phyloP scores from a whole-genome alignment of 306 rosid genomes.

The Prinsepia uniflora region DNA sequence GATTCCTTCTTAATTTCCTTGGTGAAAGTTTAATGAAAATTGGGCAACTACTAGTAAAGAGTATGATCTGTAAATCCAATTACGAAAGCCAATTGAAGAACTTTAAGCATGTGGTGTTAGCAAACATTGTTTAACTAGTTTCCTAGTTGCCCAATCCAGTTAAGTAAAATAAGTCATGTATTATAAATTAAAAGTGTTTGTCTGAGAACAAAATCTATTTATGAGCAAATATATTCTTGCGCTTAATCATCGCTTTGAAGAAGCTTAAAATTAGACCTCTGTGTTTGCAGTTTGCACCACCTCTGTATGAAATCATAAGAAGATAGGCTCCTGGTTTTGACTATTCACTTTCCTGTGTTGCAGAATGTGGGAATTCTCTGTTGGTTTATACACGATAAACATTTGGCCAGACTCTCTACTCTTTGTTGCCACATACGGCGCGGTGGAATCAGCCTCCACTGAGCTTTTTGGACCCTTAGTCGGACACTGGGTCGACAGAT shows the following conservation, averaged over 20 bases:
- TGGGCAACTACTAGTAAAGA: not conserved
- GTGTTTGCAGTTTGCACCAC: not conserved
- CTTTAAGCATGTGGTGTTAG: not conserved
- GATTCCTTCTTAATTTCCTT: not conserved
- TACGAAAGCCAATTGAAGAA: not conserved
- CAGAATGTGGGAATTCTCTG: slow-evolving; percentile 99
- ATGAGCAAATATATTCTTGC: too few species aligned
- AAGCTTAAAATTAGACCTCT: not conserved
- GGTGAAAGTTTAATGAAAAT: not conserved
- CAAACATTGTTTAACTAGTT: too few species aligned
- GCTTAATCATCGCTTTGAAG: not conserved
- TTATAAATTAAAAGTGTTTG: too few species aligned
- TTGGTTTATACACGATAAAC: slow-evolving; percentile 81
- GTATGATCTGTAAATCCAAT: not conserved
- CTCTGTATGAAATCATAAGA: not conserved
- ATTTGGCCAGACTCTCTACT: slow-evolving; percentile 88
- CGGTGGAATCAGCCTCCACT: slow-evolving; percentile 72
- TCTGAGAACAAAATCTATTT: too few species aligned
- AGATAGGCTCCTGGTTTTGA: not conserved
- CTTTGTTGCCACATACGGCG: slow-evolving; percentile 84
- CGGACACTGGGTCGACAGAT: slow-evolving; percentile 69
- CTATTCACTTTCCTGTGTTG: not conserved
- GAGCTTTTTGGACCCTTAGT: slow-evolving; percentile 75
- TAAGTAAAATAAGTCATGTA: too few species aligned
- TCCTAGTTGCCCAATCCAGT: too few species aligned